Percentiles rank a stretch among this genome's conserved stretches.
These are phyloP conservation scores for Brassica carinata DNA, from an alignment of 345 rosid genomes.

Conservation along the genomic window DNA sequence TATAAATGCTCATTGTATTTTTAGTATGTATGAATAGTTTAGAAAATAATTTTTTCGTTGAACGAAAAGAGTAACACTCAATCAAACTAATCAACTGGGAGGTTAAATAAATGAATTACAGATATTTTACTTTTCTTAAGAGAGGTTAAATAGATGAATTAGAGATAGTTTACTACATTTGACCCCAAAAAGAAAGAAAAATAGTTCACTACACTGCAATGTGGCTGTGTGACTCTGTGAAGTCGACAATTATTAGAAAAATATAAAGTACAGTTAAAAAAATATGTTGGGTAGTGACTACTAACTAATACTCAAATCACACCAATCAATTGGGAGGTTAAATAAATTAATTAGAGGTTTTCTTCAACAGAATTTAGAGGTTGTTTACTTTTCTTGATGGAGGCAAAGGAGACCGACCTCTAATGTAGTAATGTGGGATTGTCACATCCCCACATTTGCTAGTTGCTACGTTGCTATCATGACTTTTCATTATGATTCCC, in stretches of 20 bases:
- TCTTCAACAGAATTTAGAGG: neutral
- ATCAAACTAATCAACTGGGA: neutral
- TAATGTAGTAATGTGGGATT: neutral
- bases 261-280: neutral
- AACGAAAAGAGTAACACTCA: neutral
- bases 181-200: too few relatives aligned
- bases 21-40: too few relatives aligned
- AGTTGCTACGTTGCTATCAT: conserved; percentile 22
- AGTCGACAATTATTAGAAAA: too few relatives aligned
- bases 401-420: neutral
- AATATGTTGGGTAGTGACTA: neutral
- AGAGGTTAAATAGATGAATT: too few relatives aligned
- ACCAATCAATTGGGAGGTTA: conserved; percentile 2
- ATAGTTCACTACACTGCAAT: too few relatives aligned
- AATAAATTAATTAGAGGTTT: neutral
- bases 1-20: too few relatives aligned
- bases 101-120: neutral
- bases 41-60: too few relatives aligned
- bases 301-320: neutral
- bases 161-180: too few relatives aligned
- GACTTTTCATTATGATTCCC: conserved; percentile 9
- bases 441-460: conserved; percentile 20
- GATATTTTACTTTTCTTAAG: conserved; percentile 5
- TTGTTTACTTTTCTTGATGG: conserved; percentile 13
- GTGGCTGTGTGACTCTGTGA: too few relatives aligned